phyloP scores from a whole-genome alignment of 176 grass and related monocot species.

The Pontederia paniculata region DNA sequence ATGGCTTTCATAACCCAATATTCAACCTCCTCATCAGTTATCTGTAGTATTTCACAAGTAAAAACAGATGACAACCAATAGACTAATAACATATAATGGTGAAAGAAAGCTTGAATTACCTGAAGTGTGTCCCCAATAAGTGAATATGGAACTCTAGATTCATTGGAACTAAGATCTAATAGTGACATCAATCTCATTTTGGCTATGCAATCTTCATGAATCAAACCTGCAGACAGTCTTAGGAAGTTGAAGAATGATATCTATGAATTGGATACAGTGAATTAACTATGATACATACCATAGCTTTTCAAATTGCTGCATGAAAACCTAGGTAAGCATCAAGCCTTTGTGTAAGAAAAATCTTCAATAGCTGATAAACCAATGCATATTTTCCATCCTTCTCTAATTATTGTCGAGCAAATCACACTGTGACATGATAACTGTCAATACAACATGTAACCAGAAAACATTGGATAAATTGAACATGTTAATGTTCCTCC shows the following conservation, averaged over 20 bases:
- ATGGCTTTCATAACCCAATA: slow-evolving; percentile 95
- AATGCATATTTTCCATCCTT: slow-evolving; percentile 61
- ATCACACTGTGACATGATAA: slow-evolving; percentile 51
- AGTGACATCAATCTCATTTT: slow-evolving; percentile 91
- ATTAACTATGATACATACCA: slow-evolving; percentile 20
- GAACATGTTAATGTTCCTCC: no score
- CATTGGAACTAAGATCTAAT: slow-evolving; percentile 61
- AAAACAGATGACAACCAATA: background rate
- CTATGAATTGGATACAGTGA: background rate
- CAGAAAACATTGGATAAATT: no score
- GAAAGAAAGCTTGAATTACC: slow-evolving; percentile 22
- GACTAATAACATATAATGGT: background rate
- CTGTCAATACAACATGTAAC: no score
- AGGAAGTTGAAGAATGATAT: background rate
- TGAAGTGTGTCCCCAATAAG: slow-evolving; percentile 56
- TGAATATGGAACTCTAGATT: slow-evolving; percentile 62
- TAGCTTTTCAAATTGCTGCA: slow-evolving; percentile 59
- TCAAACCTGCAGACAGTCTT: slow-evolving; percentile 33
- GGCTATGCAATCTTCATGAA: slow-evolving; percentile 75
- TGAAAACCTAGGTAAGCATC: slow-evolving; percentile 78
- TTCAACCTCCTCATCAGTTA: slow-evolving; percentile 80
- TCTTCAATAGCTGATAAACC: slow-evolving; percentile 65
- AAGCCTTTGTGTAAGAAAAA: slow-evolving; percentile 74
- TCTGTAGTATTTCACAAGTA: slow-evolving; percentile 29
- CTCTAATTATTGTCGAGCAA: slow-evolving; percentile 75